phyloP scores from a whole-genome alignment of 768 basidiomycete genomes.

The Phanerodontia chrysosporium region DNA sequence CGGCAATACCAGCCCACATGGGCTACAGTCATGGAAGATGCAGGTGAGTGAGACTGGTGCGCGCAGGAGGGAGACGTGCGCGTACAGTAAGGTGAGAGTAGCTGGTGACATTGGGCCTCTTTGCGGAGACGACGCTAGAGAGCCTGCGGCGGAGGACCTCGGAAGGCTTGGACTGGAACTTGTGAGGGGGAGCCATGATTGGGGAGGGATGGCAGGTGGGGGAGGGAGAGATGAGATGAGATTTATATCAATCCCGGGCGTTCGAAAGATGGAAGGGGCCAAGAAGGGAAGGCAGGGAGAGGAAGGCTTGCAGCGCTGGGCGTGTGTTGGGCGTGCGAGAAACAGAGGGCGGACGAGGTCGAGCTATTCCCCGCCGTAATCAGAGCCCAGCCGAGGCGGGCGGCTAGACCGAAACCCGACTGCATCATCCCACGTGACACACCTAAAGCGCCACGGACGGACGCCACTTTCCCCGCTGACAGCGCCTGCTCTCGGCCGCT shows the following conservation, averaged over 20 bases:
- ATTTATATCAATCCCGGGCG: slow-evolving; percentile 19
- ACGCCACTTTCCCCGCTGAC: neutral
- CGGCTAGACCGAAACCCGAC: neutral
- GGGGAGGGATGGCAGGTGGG: slow-evolving; percentile 19
- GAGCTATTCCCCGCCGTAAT: slow-evolving; percentile 9
- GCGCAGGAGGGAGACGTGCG: slow-evolving; percentile 9
- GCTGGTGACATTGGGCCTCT: slow-evolving; percentile 50
- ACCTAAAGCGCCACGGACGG: neutral
- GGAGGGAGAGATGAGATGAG: slow-evolving; percentile 13
- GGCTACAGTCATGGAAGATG: slow-evolving; percentile 42
- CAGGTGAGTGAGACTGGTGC: slow-evolving; percentile 9
- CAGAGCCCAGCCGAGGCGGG: neutral
- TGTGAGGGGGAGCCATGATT: slow-evolving; percentile 47
- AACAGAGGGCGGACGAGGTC: neutral
- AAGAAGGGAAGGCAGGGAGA: neutral
- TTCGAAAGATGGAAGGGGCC: slow-evolving; percentile 1
- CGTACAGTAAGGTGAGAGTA: slow-evolving; percentile 67
- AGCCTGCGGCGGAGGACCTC: slow-evolving; percentile 63
- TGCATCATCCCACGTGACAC: slow-evolving; percentile 3
- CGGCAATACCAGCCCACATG: slow-evolving; percentile 85
- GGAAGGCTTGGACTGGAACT: slow-evolving; percentile 64
- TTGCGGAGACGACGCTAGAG: slow-evolving; percentile 46
- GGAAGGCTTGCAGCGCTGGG: neutral
- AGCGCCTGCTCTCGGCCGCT: neutral
- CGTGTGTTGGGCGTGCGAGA: slow-evolving; percentile 1